These are phyloP conservation scores for Ophiostoma sp. DNA, from an alignment of 2,329 filamentous ascomycete species.

Conservation along the genomic window DNA sequence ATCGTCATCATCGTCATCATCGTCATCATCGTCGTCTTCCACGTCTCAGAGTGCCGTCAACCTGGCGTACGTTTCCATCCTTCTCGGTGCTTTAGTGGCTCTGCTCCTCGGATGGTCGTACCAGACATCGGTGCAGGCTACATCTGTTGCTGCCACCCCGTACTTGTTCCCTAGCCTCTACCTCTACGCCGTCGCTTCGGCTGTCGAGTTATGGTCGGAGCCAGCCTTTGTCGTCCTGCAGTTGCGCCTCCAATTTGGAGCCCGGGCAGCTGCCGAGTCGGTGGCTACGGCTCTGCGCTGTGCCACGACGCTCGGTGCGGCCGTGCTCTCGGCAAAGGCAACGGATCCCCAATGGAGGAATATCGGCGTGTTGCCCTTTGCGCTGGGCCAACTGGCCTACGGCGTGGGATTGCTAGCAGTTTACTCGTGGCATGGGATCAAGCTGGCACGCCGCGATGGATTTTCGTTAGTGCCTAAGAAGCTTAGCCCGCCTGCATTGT, in stretches of 20 bases:
- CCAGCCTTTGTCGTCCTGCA: slow-evolving; percentile 87
- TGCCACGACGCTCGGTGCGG: slow-evolving; percentile 63
- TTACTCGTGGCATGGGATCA: slow-evolving; percentile 59
- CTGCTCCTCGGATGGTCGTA: slow-evolving; percentile 63
- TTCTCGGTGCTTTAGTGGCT: slow-evolving; percentile 61
- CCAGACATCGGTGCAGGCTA: slow-evolving; percentile 40
- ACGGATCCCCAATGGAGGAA: slow-evolving; percentile 36
- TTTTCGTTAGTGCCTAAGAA: slow-evolving; percentile 63
- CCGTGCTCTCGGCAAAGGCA: slow-evolving; percentile 43
- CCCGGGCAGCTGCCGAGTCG: slow-evolving; percentile 78
- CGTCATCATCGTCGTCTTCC: slow-evolving; percentile 23
- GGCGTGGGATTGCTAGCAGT: slow-evolving; percentile 61
- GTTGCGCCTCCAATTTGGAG: slow-evolving; percentile 70
- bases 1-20: not conserved
- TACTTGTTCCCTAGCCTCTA: slow-evolving; percentile 54
- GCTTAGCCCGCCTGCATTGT: slow-evolving; percentile 43
- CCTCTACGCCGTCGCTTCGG: slow-evolving; percentile 52
- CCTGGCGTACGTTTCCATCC: slow-evolving; percentile 72
- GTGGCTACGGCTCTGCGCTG: slow-evolving; percentile 73
- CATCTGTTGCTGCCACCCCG: slow-evolving; percentile 50
- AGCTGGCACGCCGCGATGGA: slow-evolving; percentile 48
- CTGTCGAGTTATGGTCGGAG: slow-evolving; percentile 76
- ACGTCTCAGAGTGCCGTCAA: slow-evolving; percentile 76
- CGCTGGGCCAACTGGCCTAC: slow-evolving; percentile 77
- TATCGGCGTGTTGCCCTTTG: slow-evolving; percentile 79